Evolutionary conservation across 2,329 filamentous ascomycete species (phyloP), one percentile per base, ranked within the genome.

Genomic region (Botryosphaeria agaves): DNA sequence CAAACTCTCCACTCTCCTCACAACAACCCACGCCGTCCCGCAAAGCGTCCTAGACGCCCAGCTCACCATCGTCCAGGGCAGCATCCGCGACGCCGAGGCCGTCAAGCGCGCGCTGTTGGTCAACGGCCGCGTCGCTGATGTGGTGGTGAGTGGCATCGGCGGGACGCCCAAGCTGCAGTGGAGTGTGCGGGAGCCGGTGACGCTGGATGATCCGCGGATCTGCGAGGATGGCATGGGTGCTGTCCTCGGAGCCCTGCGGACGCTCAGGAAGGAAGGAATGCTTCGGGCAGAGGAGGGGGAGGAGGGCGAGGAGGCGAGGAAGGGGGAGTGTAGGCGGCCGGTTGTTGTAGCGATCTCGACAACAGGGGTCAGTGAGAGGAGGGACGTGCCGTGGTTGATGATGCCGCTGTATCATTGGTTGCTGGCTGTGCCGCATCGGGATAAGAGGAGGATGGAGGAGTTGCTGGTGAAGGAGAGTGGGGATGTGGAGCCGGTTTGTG

Each of bases 51-150:
- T 62, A 33, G 32, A 49, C 37, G 34, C 38, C 18, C 44, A 61
- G 32, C 57, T 69, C 19, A 61, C 52, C 34, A 58, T 68, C 33
- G 46, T 63, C 34, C 23, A 56, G 38, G 66, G 66, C 36, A 52
- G 62, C 38, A 55, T 57, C 16, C 56, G 55, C 29, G 53, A 64
- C 36, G 23, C 53, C 19, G 32, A 40, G 3, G 50, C 51, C 14
- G 55, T 68, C 12, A 51, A 55, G 21, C 33, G 46, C 11, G 48
- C 55, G 0, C 42, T 63, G 14, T 39, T 52, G 12, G 20, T 35
- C 6, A 35, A 30, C n/a, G 36, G 40, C 7, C 31, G 32, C 5
- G 42, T 51, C 1, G 60, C 59, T 16, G 53, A 59, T 36, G 46
- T 51, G 6, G 58, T 69, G 32, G 37, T 65, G 28, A 55, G 49